Base-by-base conservation (phyloP, 768 basidiomycete species). In the Botryobasidium botryosum region DNA sequence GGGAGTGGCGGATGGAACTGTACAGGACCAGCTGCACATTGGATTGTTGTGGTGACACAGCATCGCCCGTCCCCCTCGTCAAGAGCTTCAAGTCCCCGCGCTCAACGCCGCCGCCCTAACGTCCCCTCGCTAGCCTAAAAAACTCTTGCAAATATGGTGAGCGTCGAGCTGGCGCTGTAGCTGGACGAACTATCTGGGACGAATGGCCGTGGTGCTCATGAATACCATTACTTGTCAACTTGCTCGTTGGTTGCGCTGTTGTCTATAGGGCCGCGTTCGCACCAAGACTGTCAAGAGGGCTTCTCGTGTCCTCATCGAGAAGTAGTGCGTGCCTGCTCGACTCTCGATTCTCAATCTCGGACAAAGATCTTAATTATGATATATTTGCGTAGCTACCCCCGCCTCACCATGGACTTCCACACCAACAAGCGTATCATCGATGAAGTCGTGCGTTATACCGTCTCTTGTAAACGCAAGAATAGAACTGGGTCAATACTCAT, bases 251-350 rank as follows among this genome's bases (percentile, higher is more conserved):
- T n/a, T 29, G 10, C 38, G 23, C 26, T 32, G 3, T 8, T 27
- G 23, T 29, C 28, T 42, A 1, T 61, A 96, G 94, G 94, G 94
- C 64, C 90, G 94, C 60, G 92, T 99, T 68, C 85, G 94, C 62
- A 99, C 94, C 59, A 99, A 99, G 72, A 99, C 94, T 53, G 92
- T 91, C 62, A 99, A 99, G 75, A 85, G 91, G 70, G 92, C 94
- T 60, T 96, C 91, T 53, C 80, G 94, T 52, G 87, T 91, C 57
- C 75, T 97, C 67, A 97, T 99, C 61, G 94, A 99, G 76, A 96
- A 96, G 76, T 99, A 96, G 83, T 86, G 58, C 62, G 83, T 72
- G 40, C 13, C 25, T 13, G 10, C 23, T 8, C 12, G 8, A 8
- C 10, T 39, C 10, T 21, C 13, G 10, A 12, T 12, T 39, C 10